These are phyloP conservation scores for Pseudogymnoascus pannorum DNA, from an alignment of 2,329 filamentous ascomycete genomes.

Conservation along the genomic window DNA sequence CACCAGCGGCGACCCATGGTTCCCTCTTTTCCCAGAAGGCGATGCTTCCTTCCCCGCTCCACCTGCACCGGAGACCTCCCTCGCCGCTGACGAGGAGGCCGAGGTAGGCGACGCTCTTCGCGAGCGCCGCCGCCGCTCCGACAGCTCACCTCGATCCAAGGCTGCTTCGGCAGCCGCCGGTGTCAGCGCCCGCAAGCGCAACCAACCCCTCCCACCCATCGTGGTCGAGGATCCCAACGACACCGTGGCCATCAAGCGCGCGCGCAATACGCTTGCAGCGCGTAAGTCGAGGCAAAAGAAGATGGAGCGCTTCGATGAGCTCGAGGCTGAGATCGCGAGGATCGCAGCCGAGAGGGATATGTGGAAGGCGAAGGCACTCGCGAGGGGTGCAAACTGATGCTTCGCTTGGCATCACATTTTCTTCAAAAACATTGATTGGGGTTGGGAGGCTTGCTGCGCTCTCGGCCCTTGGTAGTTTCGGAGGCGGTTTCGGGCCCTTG, in stretches of 20 bases:
- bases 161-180: constrained; percentile 65
- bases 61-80: constrained; percentile 15
- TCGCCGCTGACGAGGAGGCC: constrained; percentile 35
- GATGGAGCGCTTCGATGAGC: constrained; percentile 63
- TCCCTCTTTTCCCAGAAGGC: constrained; percentile 60
- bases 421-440: background rate
- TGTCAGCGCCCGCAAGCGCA: constrained; percentile 65
- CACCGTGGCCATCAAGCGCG: constrained; percentile 79
- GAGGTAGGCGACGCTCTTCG: constrained; percentile 39
- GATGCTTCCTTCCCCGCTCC: constrained; percentile 19
- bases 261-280: constrained; percentile 86
- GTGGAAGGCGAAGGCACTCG: constrained; percentile 44
- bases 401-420: background rate
- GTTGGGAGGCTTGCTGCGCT: background rate
- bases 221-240: constrained; percentile 67
- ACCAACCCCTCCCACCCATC: constrained; percentile 75
- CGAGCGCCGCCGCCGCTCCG: constrained; percentile 34
- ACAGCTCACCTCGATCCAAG: constrained; percentile 38
- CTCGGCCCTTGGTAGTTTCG: background rate
- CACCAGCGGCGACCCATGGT: constrained; percentile 54
- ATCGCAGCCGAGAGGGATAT: constrained; percentile 59
- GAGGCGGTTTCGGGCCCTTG: background rate
- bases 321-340: constrained; percentile 67
- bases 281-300: constrained; percentile 89
- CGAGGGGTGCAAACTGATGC: constrained; percentile 10